phyloP scores from a whole-genome alignment of 2,329 filamentous ascomycete species.

The Apiospora phragmitis region DNA sequence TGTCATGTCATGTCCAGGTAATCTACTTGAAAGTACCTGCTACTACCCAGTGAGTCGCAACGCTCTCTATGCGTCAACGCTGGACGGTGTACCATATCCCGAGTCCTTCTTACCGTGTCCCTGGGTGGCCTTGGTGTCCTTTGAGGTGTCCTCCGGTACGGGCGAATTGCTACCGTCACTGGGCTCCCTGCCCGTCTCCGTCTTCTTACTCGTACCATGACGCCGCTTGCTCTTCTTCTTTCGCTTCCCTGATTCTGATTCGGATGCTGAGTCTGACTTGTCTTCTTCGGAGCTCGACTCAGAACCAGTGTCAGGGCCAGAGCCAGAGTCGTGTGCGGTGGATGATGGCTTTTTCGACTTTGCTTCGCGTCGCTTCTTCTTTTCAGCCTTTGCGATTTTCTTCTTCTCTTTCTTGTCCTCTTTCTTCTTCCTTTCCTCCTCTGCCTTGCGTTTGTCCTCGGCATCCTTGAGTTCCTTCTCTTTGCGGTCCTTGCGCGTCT shows the following conservation, averaged over 20 bases:
- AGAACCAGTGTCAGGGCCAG: neutral
- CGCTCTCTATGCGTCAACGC: constrained; percentile 9
- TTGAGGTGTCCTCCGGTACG: neutral
- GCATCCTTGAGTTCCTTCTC: constrained; percentile 34
- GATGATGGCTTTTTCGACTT: neutral
- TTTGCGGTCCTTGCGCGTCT: constrained; percentile 44
- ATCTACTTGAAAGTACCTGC: neutral
- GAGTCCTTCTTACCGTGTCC: constrained; percentile 13
- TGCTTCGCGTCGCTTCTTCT: constrained; percentile 6
- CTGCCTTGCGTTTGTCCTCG: constrained; percentile 32
- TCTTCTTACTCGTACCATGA: neutral
- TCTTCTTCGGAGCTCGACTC: neutral
- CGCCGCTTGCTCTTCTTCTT: constrained; percentile 5
- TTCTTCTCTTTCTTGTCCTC: constrained; percentile 42
- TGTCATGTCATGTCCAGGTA: neutral
- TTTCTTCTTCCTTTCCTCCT: constrained; percentile 27
- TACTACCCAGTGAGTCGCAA: neutral
- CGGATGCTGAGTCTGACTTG: neutral
- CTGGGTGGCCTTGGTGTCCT: neutral
- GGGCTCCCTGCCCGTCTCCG: neutral
- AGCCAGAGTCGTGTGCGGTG: neutral
- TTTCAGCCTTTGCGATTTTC: constrained; percentile 31
- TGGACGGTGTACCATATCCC: constrained; percentile 14
- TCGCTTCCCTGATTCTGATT: neutral
- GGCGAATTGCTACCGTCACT: neutral